Evolutionary conservation across 345 rosid species (phyloP), one percentile per base, ranked within the genome.

Genomic region (Brassica rapa): DNA sequence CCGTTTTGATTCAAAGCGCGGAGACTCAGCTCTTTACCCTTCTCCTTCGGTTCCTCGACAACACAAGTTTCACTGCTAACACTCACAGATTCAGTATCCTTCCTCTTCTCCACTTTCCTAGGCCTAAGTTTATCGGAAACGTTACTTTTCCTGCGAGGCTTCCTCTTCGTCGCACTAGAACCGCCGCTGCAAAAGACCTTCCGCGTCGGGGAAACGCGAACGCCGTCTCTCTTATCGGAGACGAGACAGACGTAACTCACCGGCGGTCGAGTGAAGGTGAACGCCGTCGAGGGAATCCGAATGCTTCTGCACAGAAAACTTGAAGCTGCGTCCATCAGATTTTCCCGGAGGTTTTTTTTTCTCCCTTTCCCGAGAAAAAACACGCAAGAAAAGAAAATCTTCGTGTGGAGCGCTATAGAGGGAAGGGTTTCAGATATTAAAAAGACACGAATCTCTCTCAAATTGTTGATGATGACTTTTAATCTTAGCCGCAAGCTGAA

Each of bases 1-100:
- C 98, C 98, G 67, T 89, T 94, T 72, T 89, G 93, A 79, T 86
- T 43, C 84, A 88, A 77, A 76, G 67, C 62, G 19, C 73, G 32
- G 63, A 84, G 84, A 49, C 78, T 85, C 29, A 76, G 5, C 4
- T 77, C 68, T 62, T 76, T 79, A 4, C 72, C 79, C 33, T 67
- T 67, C 55, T 41, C 32, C 29, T 78, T 53, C 61, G 77, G 11
- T 43, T 43, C 5, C 51, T 71, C 75, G 7, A 75, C 74, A 49
- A 56, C 3, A 21, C 21, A 19, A 19, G 43, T 61, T 49, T 66
- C 82, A 15, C 68, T 63, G 76, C 35, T 55, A 61, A 79, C 57
- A 69, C 63, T 83, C 25, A n/a, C 59, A 19, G 66, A 29, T 15
- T 70, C 70, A 57, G 7, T 51, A 39, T 8, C 15, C 9, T 49